Base-by-base conservation (phyloP, 2,329 filamentous ascomycete species). In the Gyromitra esculenta region DNA sequence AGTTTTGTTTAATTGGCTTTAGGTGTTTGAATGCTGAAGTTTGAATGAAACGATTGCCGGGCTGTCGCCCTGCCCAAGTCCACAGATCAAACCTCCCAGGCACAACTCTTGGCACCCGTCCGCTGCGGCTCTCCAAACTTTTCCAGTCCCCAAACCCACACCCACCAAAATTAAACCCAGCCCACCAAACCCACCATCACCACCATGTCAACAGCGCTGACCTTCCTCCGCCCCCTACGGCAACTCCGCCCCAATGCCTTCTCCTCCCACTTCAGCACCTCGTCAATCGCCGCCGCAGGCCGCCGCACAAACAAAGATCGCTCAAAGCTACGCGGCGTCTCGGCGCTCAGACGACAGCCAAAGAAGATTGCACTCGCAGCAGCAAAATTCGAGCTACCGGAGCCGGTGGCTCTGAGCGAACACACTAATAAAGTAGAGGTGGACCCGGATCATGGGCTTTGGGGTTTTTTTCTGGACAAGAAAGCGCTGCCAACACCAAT, bases 371-470 rank as follows among this genome's bases (percentile, higher is more conserved):
- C 88, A n/a, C 86, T 96, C 70, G 92, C 91, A 18, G 90, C 96
- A 76, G 90, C 89, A 54, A 89, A 91, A 50, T 62, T 79, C 45
- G 65, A 70, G n/a, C 85, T 97, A 71, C 95, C 95, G 0, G 87
- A 88, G 82, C 94, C 96, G 5, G 88, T 89, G 25, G 86, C 91
- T 72, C 85, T 85, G 0, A 87, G 87, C 77, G 87, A 89, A 82
- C 88, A 89, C 25, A 31, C 25, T 69, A 83, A 86, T 60, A 83
- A 84, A 75, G 83, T 91, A 41, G 83, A 88, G 78, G 87, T 86
- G 43, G 91, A 93, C 82, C 87, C 89, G 37, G 85, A 94, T 79
- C 96, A 99, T 84, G 95, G 94, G 39, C 90, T 99, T 9, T 98
- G 92, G 91, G 91, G 89, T 0, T 99, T 99, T 85, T 98, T 99